These are phyloP conservation scores for Lagenaria siceraria DNA, from an alignment of 306 rosid genomes.

Conservation along the genomic window DNA sequence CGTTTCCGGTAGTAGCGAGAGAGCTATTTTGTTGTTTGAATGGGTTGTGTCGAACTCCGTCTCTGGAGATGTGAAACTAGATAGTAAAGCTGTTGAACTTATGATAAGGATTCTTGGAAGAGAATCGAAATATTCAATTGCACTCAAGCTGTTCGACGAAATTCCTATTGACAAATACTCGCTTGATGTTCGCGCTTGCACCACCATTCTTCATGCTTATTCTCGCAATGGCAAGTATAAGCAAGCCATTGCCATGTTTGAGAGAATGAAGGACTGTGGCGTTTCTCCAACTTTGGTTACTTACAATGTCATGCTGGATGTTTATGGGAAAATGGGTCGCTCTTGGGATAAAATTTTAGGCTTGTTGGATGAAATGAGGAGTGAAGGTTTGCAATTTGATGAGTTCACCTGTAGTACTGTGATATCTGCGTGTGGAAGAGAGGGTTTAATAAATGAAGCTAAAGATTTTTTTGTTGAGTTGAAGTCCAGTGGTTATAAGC, in stretches of 20 bases:
- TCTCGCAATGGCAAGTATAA: slow-evolving; percentile 66
- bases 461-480: slow-evolving; percentile 53
- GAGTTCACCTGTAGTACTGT: slow-evolving; percentile 94
- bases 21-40: slow-evolving; percentile 62
- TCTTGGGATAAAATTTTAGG: slow-evolving; percentile 65
- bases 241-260: slow-evolving; percentile 56
- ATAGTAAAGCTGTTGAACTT: slow-evolving; percentile 52
- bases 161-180: slow-evolving; percentile 68
- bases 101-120: slow-evolving; percentile 72
- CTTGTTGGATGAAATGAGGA: slow-evolving; percentile 70
- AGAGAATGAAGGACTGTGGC: slow-evolving; percentile 56
- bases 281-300: slow-evolving; percentile 80
- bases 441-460: slow-evolving; percentile 77
- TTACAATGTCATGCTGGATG: slow-evolving; percentile 90
- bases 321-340: slow-evolving; percentile 93
- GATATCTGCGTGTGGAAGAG: slow-evolving; percentile 86
- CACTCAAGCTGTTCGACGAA: slow-evolving; percentile 61
- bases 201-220: slow-evolving; percentile 64
- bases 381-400: slow-evolving; percentile 57
- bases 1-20: slow-evolving; percentile 68
- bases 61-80: slow-evolving; percentile 38
- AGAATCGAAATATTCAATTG: slow-evolving; percentile 77
- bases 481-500: slow-evolving; percentile 56
- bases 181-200: slow-evolving; percentile 66
- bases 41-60: slow-evolving; percentile 46